These are phyloP conservation scores for Eimeria tenella DNA, from an alignment of 169 alveolate species.

Conservation along the genomic window DNA sequence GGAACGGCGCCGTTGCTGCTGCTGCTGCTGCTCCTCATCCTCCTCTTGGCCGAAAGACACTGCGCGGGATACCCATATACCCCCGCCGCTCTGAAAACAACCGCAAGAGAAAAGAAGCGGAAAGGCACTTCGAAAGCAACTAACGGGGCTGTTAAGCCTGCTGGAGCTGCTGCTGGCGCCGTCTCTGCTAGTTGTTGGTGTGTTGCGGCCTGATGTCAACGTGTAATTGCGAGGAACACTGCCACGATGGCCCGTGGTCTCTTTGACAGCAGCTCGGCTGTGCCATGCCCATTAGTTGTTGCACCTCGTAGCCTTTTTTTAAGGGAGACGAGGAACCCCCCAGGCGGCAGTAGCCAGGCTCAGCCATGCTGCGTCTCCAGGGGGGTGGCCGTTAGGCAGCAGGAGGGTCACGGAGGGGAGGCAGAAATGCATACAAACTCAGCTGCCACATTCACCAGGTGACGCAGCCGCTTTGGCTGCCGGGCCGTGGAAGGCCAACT, in stretches of 20 bases:
- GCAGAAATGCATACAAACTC: too few species aligned
- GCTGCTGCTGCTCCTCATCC: not conserved
- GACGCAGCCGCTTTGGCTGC: too few species aligned
- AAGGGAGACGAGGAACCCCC: not conserved
- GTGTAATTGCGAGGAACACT: too few species aligned
- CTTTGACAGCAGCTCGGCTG: not conserved
- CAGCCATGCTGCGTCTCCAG: not conserved
- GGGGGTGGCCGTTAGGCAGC: too few species aligned
- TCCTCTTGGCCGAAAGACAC: not conserved
- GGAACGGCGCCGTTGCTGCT: not conserved
- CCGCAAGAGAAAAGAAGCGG: not conserved
- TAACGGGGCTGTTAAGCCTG: not conserved
- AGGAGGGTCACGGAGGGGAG: too few species aligned
- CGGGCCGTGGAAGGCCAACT: too few species aligned
- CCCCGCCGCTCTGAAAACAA: conserved; percentile 15
- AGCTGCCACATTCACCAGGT: too few species aligned
- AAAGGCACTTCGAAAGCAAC: not conserved
- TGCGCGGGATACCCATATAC: not conserved
- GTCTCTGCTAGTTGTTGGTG: not conserved
- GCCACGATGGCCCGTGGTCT: not conserved
- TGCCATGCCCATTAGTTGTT: not conserved
- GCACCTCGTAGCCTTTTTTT: not conserved
- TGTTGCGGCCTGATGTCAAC: too few species aligned
- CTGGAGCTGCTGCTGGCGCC: not conserved
- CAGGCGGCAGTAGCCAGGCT: not conserved